Evolutionary conservation across 2,329 filamentous ascomycete species (phyloP).

Genomic region (Fusarium anthophilum): DNA sequence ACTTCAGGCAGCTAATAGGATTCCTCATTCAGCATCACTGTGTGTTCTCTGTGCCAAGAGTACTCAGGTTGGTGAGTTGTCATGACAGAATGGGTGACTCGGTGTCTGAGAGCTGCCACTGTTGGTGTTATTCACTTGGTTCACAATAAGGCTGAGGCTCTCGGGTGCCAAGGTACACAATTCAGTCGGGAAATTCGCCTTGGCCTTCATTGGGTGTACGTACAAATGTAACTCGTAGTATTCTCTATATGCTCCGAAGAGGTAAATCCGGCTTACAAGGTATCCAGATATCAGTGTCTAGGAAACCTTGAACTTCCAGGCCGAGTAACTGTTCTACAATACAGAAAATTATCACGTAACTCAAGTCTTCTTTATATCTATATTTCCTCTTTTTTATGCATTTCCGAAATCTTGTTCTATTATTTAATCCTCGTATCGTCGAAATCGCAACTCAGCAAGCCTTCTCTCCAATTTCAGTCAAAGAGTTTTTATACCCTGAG

Average conservation of each 20-base stretch:
- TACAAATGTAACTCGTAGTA: fast-evolving
- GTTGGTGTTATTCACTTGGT: not conserved
- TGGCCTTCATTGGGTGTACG: fast-evolving
- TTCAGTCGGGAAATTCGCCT: fast-evolving
- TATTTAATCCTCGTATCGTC: not conserved
- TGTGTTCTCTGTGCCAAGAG: fast-evolving
- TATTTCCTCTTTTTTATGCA: too few species aligned
- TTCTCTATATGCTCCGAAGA: not conserved
- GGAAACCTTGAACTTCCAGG: too few species aligned
- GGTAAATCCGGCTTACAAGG: too few species aligned
- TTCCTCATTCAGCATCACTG: too few species aligned
- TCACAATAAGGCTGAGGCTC: fast-evolving
- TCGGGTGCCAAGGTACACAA: fast-evolving
- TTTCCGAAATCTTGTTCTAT: not conserved
- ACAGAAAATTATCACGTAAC: not conserved
- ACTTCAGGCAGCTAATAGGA: not conserved
- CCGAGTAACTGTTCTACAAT: not conserved
- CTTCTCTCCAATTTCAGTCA: not conserved
- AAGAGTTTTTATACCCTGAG: not conserved
- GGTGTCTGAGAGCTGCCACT: not conserved
- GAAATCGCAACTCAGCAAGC: not conserved
- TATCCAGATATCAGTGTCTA: not conserved
- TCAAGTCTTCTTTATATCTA: not conserved
- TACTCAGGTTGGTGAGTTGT: too few species aligned
- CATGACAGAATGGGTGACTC: not conserved